Conservation (phyloP, 2,329 filamentous ascomycete genomes). For the Macroventuria anomochaeta region DNA sequence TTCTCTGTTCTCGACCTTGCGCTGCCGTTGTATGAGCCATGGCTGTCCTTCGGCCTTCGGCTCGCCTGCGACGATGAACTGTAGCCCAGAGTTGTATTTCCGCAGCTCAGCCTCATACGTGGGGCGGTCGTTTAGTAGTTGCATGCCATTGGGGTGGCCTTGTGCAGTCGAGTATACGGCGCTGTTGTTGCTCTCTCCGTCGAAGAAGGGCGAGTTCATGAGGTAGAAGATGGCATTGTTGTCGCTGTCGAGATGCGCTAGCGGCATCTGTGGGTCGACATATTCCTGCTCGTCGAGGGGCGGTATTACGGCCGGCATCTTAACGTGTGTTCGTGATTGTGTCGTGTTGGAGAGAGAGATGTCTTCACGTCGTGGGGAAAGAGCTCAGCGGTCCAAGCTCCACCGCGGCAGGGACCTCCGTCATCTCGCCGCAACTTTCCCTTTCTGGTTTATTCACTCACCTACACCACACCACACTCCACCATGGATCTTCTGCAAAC, state of each 20-base stretch:
- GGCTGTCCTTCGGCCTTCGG: conserved; percentile 60
- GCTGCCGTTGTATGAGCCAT: conserved; percentile 68
- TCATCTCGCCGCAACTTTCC: conserved; percentile 33
- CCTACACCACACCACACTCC: conserved; percentile 21
- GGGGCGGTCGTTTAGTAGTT: conserved; percentile 61
- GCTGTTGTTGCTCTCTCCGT: conserved; percentile 64
- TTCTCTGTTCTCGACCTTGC: conserved; percentile 46
- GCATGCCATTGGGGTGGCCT: conserved; percentile 56
- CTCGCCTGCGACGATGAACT: conserved; percentile 66
- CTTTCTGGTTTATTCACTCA: conserved; percentile 2
- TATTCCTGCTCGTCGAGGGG: conserved; percentile 45
- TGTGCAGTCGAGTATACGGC: conserved; percentile 61
- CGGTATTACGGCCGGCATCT: conserved; percentile 37
- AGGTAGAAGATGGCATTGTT: conserved; percentile 65
- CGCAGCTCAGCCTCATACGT: conserved; percentile 63
- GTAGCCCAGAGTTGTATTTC: conserved; percentile 59
- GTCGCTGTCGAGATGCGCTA: conserved; percentile 34
- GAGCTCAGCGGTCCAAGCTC: conserved; percentile 12
- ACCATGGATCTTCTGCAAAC: conserved; percentile 91
- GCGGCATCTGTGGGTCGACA: conserved; percentile 31
- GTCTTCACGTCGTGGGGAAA: conserved; percentile 6
- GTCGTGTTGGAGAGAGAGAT: conserved; percentile 7
- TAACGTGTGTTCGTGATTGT: conserved; percentile 5
- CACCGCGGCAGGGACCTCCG: conserved; percentile 27
- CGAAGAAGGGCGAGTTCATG: conserved; percentile 68